Conservation (phyloP, 129 eudicot genomes). For the Tanacetum coccineum region DNA sequence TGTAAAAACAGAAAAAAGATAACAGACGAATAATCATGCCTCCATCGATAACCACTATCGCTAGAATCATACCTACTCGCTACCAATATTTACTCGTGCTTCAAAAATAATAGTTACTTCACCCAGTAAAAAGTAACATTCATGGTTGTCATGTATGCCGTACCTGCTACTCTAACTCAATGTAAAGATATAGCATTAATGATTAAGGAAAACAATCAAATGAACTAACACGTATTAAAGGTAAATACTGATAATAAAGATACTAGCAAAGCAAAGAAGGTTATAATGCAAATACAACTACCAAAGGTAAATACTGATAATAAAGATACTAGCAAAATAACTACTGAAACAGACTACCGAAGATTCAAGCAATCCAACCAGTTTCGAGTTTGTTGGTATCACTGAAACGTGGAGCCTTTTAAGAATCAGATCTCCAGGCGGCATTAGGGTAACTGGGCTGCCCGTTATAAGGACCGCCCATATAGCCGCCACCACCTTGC, state of each 20-base stretch:
- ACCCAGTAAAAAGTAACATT: conserved; percentile 9
- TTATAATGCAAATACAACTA: conserved; percentile 35
- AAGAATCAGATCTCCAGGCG: conserved; percentile 34
- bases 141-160: background rate
- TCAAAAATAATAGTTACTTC: background rate
- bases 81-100: conserved; percentile 2
- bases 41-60: conserved; percentile 11
- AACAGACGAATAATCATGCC: conserved; percentile 25
- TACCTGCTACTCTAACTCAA: conserved; percentile 20
- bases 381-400: conserved; percentile 21
- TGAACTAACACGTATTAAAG: conserved; percentile 28
- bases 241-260: too few relatives aligned
- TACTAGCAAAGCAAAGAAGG: conserved; percentile 31
- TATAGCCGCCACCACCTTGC: conserved; percentile 34
- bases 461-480: conserved; percentile 39
- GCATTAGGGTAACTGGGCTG: conserved; percentile 44
- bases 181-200: conserved; percentile 3
- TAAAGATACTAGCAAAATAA: conserved; percentile 30
- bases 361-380: conserved; percentile 41
- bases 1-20: conserved; percentile 31
- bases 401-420: conserved; percentile 16
- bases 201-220: conserved; percentile 6
- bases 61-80: background rate
- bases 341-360: conserved; percentile 35
- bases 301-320: conserved; percentile 14